Percentiles rank a stretch among this genome's conserved stretches.
phyloP scores from a whole-genome alignment of 2,329 filamentous ascomycete genomes.

The Diplodia corticola region DNA sequence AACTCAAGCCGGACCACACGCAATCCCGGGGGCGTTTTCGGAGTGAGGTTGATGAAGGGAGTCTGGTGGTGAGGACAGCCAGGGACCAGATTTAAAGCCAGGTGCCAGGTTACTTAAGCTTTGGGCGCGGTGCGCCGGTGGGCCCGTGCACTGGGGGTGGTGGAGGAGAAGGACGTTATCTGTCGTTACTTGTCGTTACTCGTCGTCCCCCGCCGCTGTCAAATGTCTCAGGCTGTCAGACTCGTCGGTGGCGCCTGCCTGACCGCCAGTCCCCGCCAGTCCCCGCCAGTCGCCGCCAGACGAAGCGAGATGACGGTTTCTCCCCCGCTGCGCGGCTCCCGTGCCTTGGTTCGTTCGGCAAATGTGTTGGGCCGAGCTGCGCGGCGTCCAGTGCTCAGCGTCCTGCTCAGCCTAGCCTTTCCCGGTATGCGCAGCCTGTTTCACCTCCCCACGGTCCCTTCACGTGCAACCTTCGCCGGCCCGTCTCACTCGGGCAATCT shows the following conservation, averaged over 20 bases:
- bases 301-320: not conserved
- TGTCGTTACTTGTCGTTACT: too few relatives aligned
- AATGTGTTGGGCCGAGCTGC: not conserved
- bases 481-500: too few relatives aligned
- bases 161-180: not conserved
- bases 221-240: too few relatives aligned
- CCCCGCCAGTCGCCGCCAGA: too few relatives aligned
- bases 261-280: too few relatives aligned
- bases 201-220: too few relatives aligned
- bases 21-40: not conserved
- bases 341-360: not conserved
- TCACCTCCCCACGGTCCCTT: not conserved
- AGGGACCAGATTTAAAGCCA: not conserved
- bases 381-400: too few relatives aligned
- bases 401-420: not conserved
- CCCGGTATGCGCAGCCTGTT: not conserved
- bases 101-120: too few relatives aligned
- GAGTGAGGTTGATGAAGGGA: too few relatives aligned
- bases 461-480: not conserved
- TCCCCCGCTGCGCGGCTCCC: not conserved
- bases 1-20: not conserved
- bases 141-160: not conserved
- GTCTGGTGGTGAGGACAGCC: not conserved
- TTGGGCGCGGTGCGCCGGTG: not conserved
- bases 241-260: not conserved